Conservation (phyloP, 345 rosid species). For the Hibiscus syriacus region DNA sequence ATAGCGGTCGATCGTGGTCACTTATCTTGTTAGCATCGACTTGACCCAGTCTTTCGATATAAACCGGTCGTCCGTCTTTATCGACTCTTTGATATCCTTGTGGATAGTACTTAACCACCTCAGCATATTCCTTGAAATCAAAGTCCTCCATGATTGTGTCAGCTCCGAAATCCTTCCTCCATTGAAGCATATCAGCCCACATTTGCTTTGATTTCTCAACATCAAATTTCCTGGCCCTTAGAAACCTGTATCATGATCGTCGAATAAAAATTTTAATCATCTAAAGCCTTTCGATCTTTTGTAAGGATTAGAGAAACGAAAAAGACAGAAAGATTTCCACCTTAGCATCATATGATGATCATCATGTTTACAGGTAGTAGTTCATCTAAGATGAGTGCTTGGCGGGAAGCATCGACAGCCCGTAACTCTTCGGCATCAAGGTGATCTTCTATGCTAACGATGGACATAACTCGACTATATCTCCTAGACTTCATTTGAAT, state of each 20-base stretch:
- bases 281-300: not conserved
- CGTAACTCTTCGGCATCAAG: constrained; percentile 68
- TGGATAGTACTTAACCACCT: constrained; percentile 74
- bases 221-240: constrained; percentile 86
- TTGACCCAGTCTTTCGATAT: constrained; percentile 76
- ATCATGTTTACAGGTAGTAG: constrained; percentile 66
- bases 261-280: not conserved
- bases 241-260: constrained; percentile 37
- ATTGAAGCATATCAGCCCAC: constrained; percentile 86
- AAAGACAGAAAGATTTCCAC: constrained; percentile 16
- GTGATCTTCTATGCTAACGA: constrained; percentile 43
- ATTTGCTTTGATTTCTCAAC: constrained; percentile 80
- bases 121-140: constrained; percentile 65
- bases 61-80: constrained; percentile 77
- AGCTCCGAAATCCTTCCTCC: constrained; percentile 76
- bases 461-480: constrained; percentile 59
- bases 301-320: not conserved
- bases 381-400: constrained; percentile 77
- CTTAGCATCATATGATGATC: constrained; percentile 82
- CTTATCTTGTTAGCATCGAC: constrained; percentile 81
- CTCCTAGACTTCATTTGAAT: constrained; percentile 54
- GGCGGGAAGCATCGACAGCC: constrained; percentile 83
- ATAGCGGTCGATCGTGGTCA: constrained; percentile 72
- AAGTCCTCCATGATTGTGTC: constrained; percentile 82
- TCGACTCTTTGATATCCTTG: constrained; percentile 93